These are phyloP conservation scores for Anthostomella pinea DNA, from an alignment of 2,329 filamentous ascomycete genomes.

Conservation along the genomic window DNA sequence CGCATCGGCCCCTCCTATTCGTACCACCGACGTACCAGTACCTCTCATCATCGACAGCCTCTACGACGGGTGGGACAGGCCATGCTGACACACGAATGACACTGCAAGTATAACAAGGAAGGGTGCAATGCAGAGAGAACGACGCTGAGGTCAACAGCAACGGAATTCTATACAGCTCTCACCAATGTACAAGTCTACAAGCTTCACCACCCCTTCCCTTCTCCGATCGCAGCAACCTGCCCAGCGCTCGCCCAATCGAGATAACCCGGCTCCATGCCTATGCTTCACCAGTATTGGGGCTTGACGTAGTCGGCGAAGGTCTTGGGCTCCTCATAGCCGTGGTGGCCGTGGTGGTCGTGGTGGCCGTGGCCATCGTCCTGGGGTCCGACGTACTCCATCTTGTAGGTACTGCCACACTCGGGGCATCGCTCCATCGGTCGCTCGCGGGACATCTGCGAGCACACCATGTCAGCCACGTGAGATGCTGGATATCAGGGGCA, in stretches of 20 bases:
- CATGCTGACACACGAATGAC: no score
- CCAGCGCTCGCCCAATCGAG: constrained; percentile 2
- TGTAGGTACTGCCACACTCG: constrained; percentile 94
- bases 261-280: neutral
- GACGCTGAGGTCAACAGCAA: constrained; percentile 1
- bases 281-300: constrained; percentile 82
- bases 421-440: constrained; percentile 92
- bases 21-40: no score
- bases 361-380: constrained; percentile 66
- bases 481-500: constrained; percentile 2
- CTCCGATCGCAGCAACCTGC: constrained; percentile 1
- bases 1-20: no score
- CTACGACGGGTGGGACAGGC: no score
- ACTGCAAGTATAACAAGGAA: no score
- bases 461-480: constrained; percentile 9
- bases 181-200: constrained; percentile 24
- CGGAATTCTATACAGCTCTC: constrained; percentile 25
- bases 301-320: constrained; percentile 95
- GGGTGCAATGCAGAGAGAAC: neutral
- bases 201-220: constrained; percentile 2
- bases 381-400: constrained; percentile 95
- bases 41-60: no score
- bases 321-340: constrained; percentile 81
- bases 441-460: constrained; percentile 70
- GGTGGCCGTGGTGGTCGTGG: constrained; percentile 53